Base-by-base conservation (phyloP, 1,139 yeast genomes). In the Ogataea hybrid region DNA sequence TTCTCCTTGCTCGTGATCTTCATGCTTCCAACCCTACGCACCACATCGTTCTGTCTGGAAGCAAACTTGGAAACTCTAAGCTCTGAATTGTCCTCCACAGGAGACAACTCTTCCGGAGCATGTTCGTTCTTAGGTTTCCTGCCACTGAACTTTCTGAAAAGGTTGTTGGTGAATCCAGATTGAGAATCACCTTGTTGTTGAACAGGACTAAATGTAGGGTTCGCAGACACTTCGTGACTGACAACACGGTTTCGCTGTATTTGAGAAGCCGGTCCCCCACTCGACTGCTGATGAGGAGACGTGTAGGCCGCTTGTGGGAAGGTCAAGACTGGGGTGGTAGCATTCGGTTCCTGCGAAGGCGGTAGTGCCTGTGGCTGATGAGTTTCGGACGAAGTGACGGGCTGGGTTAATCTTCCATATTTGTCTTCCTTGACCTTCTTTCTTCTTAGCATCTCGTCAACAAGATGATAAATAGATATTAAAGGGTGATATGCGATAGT, bases 401-500 rank as follows among this genome's bases (percentile, higher is more conserved):
- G 51, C 25, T 46, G 54, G 44, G 31, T 39, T 36, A 10, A 27
- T 42, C 36, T 33, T 16, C 39, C 50, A n/a, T 39, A 35, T 14
- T 55, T 50, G 21, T 49, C 58, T 28, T 52, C 50, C 65, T 84
- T 77, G 18, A 84, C 74, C 68, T 70, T 68, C 70, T 85, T 77
- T 45, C 95, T 76, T 54, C 77, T 79, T 48, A 71, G 60, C 89
- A 84, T 84, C 64, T 92, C 99, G 43, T 78, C 80, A 17, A 90
- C 96, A 54, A 94, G 71, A 59, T 77, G 84, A 62, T 94, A 94
- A 28, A 92, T 83, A 2, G 96, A 87, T 10, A 92, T 67, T 50
- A 90, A 70, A 0, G 98, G 97, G 63, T 89, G 96, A 63, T 77
- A 92, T 1, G 94, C 95, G 43, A 78, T 75, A 1, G 96, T 86